Evolutionary conservation across 495 filamentous ascomycete species (phyloP).

Genomic region (Trichocladium antarcticum): DNA sequence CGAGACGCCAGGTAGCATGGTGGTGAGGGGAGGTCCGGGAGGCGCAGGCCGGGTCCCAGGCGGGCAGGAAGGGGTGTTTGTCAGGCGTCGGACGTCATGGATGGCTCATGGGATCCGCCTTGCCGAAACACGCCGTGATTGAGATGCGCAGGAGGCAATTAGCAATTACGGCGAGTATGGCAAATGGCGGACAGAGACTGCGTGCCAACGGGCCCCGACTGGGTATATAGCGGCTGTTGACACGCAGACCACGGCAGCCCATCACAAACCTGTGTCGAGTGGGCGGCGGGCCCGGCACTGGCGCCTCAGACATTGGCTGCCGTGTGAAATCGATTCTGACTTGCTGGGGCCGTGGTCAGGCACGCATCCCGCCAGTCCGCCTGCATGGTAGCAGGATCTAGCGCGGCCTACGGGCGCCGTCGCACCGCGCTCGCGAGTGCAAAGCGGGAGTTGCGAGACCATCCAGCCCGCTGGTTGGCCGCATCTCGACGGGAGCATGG

Average conservation of each 20-base stretch:
- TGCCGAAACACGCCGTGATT: constrained; percentile 39
- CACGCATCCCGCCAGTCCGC: constrained; percentile 20
- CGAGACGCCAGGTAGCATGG: constrained; percentile 23
- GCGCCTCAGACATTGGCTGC: constrained; percentile 19
- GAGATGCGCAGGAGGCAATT: constrained; percentile 29
- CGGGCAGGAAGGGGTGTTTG: constrained; percentile 7
- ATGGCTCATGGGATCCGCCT: constrained; percentile 30
- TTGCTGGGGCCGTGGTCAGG: constrained; percentile 24
- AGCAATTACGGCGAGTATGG: constrained; percentile 22
- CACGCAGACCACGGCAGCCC: constrained; percentile 27
- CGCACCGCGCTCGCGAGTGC: constrained; percentile 17
- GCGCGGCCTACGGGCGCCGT: constrained; percentile 8
- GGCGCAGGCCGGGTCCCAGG: not conserved
- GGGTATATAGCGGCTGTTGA: constrained; percentile 49
- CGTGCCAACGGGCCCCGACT: constrained; percentile 12
- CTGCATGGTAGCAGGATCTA: constrained; percentile 25
- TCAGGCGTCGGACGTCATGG: constrained; percentile 16
- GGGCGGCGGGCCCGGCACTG: constrained; percentile 10
- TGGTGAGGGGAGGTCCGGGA: constrained; percentile 11
- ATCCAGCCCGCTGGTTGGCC: constrained; percentile 19
- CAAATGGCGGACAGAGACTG: constrained; percentile 20
- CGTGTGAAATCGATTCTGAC: constrained; percentile 31
- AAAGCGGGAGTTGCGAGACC: not conserved
- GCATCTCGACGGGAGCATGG: constrained; percentile 1
- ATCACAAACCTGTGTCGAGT: constrained; percentile 18